Percentiles rank a stretch among this genome's conserved stretches.
Evolutionary conservation across 345 rosid genomes (phyloP).

Genomic region (sweet orange (Citrus sinensis)): DNA sequence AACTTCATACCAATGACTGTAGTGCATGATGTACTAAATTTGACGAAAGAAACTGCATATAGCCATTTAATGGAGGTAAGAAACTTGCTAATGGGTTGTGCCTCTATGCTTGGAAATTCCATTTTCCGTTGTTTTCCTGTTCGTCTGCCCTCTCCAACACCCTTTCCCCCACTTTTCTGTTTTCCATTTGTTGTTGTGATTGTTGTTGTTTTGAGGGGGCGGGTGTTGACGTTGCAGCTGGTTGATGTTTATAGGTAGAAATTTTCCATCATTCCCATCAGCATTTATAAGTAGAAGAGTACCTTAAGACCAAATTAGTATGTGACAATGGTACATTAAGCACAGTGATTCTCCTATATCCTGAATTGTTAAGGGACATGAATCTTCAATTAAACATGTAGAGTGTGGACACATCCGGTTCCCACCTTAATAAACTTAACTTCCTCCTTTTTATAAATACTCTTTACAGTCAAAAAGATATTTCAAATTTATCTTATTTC

Average conservation of each 20-base stretch:
- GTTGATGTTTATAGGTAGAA: neutral
- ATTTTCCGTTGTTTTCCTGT: neutral
- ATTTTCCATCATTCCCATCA: neutral
- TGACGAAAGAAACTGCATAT: slow-evolving; percentile 74
- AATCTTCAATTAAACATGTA: neutral
- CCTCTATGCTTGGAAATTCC: neutral
- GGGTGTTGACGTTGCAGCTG: neutral
- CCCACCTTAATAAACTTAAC: neutral
- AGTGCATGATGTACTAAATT: slow-evolving; percentile 39
- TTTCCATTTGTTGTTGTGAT: neutral
- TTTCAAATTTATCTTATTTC: neutral
- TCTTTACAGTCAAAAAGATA: neutral
- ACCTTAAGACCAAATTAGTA: neutral
- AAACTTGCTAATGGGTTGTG: slow-evolving; percentile 5
- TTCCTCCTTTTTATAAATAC: neutral
- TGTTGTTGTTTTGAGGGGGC: neutral
- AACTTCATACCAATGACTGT: slow-evolving; percentile 32
- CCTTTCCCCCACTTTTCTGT: neutral
- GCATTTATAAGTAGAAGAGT: neutral
- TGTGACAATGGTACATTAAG: neutral
- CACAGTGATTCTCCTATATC: neutral
- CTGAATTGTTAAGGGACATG: neutral
- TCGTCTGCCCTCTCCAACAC: too few relatives aligned
- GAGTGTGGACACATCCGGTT: neutral
- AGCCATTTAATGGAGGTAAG: slow-evolving; percentile 92